Base-by-base conservation (phyloP, 805 yeast genomes). In the Pichia heedii region DNA sequence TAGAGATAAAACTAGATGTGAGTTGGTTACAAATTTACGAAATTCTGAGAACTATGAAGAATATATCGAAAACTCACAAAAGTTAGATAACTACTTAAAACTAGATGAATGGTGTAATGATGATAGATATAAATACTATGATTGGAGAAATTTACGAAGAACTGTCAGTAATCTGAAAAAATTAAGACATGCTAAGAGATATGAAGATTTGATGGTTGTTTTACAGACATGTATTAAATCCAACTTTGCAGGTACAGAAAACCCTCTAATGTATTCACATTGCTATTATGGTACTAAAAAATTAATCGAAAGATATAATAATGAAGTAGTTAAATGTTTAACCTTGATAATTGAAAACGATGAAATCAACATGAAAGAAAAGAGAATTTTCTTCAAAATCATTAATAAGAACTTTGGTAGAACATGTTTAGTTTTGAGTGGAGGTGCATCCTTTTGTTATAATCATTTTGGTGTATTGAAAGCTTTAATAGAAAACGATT, bases 381-480 rank as follows among this genome's bases (percentile, higher is more conserved):
- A 79, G 56, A 62, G 70, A 19, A 56, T 62, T 7, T 71, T 83
- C 46, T 81, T 84, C 64, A 69, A 71, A 41, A 70, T 72, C 10
- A 67, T 79, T 22, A 72, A 71, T 60, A 74, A 74, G 54, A 81
- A 81, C 56, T 79, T 74, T 56, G 94, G 94, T 9, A 74, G 74
- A 46, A 69, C 87, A 0, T 88, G 90, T 0, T 63, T 84, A 15
- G 79, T 86, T 49, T 66, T 84, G 22, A 74, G 83, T 44, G 93
- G 94, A 4, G 94, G 93, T 21, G 94, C 88, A 1, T 74, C 84
- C 26, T 84, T 84, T 58, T 77, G 89, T 1, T 80, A 81, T 51
- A 76, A 79, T 27, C 94, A 84, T 60, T 79, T 82, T 61, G 94
- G 94, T 3, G 75, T 84, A 3, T 70, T 83, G 22, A 79, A 79